Evolutionary conservation across 495 filamentous ascomycete genomes (phyloP).

Genomic region (Recurvomyces mirabilis): DNA sequence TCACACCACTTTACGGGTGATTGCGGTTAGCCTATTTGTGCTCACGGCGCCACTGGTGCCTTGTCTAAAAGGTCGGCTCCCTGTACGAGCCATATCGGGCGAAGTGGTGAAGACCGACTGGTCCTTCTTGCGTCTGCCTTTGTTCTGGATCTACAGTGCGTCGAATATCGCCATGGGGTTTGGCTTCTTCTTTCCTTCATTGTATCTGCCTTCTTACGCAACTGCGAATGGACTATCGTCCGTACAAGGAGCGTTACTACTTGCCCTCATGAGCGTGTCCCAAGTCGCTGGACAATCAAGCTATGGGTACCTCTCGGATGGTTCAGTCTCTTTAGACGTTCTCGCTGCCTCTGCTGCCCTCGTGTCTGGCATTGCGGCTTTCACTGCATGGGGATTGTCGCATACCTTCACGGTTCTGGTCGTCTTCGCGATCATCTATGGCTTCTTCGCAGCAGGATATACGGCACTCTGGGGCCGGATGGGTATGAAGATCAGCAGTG

Average conservation of each 20-base stretch:
- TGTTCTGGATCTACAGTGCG: slow-evolving; percentile 28
- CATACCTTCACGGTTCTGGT: slow-evolving; percentile 21
- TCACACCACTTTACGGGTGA: slow-evolving; percentile 1
- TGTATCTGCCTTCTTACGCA: slow-evolving; percentile 31
- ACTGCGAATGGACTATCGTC: slow-evolving; percentile 24
- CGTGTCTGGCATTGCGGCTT: slow-evolving; percentile 23
- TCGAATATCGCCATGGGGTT: slow-evolving; percentile 28
- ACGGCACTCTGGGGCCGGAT: slow-evolving; percentile 21
- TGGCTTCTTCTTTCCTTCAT: slow-evolving; percentile 29
- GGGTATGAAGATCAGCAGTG: slow-evolving; percentile 13
- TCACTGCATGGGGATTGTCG: slow-evolving; percentile 29
- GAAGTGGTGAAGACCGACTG: slow-evolving; percentile 5
- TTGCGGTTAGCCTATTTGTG: slow-evolving; percentile 9
- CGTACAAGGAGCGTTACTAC: slow-evolving; percentile 25
- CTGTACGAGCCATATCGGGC: not conserved
- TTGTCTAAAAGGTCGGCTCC: slow-evolving; percentile 8
- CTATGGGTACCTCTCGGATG: slow-evolving; percentile 31
- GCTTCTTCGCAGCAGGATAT: slow-evolving; percentile 33
- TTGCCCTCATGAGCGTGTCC: slow-evolving; percentile 28
- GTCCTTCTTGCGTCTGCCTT: slow-evolving; percentile 21
- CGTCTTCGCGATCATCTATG: slow-evolving; percentile 29
- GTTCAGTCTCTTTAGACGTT: slow-evolving; percentile 14
- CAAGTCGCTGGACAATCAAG: slow-evolving; percentile 29
- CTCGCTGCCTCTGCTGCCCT: slow-evolving; percentile 22
- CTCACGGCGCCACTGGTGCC: slow-evolving; percentile 10